phyloP scores from a whole-genome alignment of 2,329 filamentous ascomycete species.

The Trichoderma afroharzianum region DNA sequence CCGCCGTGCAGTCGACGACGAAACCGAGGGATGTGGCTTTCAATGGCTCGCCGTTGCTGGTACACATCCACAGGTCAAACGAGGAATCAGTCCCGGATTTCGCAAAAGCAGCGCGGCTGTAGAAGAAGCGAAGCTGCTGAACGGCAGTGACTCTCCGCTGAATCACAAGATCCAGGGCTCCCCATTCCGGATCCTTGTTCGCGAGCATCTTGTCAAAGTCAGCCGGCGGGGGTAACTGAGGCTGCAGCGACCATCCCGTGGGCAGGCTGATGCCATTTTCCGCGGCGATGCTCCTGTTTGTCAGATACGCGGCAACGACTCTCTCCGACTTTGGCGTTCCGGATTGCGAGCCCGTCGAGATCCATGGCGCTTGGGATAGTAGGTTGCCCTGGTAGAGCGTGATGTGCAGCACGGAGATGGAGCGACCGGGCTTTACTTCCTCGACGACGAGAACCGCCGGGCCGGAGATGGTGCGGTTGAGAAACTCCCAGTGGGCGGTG shows the following conservation, averaged over 20 bases:
- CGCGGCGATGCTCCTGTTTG: conserved; percentile 32
- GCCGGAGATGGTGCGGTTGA: conserved; percentile 37
- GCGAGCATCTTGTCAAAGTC: conserved; percentile 27
- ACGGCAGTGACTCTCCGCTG: conserved; percentile 27
- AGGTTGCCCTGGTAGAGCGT: conserved; percentile 40
- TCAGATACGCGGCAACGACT: conserved; percentile 39
- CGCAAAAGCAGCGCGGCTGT: conserved; percentile 23
- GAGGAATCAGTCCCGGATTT: conserved; percentile 17
- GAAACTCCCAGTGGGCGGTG: conserved; percentile 40
- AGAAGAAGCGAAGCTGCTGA: conserved; percentile 30
- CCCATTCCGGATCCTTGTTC: conserved; percentile 32
- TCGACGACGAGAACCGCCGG: conserved; percentile 38
- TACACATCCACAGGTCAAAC: conserved; percentile 55
- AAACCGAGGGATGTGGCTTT: conserved; percentile 62
- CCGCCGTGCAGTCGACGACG: conserved; percentile 62
- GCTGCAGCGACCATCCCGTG: conserved; percentile 26
- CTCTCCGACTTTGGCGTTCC: conserved; percentile 28
- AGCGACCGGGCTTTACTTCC: conserved; percentile 40
- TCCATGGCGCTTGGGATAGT: conserved; percentile 33
- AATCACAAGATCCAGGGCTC: conserved; percentile 9
- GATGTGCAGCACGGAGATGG: conserved; percentile 40
- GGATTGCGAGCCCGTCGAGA: conserved; percentile 22
- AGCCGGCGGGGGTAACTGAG: conserved; percentile 21
- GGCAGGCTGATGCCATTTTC: conserved; percentile 32
- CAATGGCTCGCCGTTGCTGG: conserved; percentile 57